Percentiles rank a stretch among this genome's conserved stretches.
Evolutionary conservation across 352 stramenopile genomes (phyloP).

Genomic region (Pelagophyceae sp.): DNA sequence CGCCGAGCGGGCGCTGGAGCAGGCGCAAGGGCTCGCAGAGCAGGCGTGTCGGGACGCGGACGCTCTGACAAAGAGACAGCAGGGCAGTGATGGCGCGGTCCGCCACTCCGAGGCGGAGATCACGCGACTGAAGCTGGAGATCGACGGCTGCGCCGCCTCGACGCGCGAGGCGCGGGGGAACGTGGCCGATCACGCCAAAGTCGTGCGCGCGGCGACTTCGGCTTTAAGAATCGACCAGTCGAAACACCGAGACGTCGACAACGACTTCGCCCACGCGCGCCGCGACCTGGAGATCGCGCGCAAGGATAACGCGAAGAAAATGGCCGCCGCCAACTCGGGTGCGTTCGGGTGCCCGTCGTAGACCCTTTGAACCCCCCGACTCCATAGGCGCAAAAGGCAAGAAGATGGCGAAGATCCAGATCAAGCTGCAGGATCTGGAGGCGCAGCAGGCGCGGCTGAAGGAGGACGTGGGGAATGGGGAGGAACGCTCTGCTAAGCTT

Average conservation of each 20-base stretch:
- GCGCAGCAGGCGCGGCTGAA: conserved; percentile 38
- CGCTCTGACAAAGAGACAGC: neutral
- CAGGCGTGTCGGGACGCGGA: neutral
- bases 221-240: neutral
- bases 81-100: neutral
- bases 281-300: conserved; percentile 28
- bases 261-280: neutral
- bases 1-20: neutral
- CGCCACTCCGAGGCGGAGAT: neutral
- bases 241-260: neutral
- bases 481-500: neutral
- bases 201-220: neutral
- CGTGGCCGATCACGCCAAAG: too few relatives aligned
- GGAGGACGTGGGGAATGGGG: neutral
- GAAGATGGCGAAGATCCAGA: conserved; percentile 37
- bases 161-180: neutral
- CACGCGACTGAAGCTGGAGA: neutral
- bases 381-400: too few relatives aligned
- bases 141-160: neutral
- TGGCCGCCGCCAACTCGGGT: neutral
- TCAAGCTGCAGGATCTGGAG: conserved; percentile 31
- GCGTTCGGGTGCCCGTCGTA: too few relatives aligned
- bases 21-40: neutral
- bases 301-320: conserved; percentile 9
- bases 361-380: too few relatives aligned